A percentile compares a stretch with the other conserved stretches of the same genome.
phyloP scores from a whole-genome alignment of 805 yeast species.

The Ogataea allantospora region DNA sequence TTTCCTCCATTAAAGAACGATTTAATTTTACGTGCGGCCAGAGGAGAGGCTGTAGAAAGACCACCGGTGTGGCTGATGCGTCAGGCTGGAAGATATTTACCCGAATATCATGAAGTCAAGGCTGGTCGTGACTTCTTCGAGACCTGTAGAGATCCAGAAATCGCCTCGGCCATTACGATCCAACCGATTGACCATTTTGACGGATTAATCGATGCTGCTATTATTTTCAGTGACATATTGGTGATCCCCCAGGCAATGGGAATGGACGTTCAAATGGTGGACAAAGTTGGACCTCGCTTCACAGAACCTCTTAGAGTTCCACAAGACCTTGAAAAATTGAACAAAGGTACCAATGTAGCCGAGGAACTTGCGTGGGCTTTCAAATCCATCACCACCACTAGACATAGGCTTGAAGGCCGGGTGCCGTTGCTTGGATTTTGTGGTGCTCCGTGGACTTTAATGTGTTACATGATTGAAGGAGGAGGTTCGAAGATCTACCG shows the following conservation, averaged over 20 bases:
- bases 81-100: constrained; percentile 93
- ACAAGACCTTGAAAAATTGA: constrained; percentile 57
- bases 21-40: constrained; percentile 86
- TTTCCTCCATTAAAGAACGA: constrained; percentile 88
- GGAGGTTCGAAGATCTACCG: constrained; percentile 92
- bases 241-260: constrained; percentile 99
- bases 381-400: constrained; percentile 88
- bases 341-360: constrained; percentile 61
- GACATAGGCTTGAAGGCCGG: constrained; percentile 80
- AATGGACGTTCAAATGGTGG: constrained; percentile 88
- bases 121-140: constrained; percentile 87
- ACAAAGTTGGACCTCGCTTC: constrained; percentile 92
- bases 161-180: constrained; percentile 90
- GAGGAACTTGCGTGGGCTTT: constrained; percentile 92
- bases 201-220: constrained; percentile 93
- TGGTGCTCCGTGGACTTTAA: constrained; percentile 97
- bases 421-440: constrained; percentile 94
- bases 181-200: constrained; percentile 91
- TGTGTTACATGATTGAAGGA: constrained; percentile 97
- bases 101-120: constrained; percentile 89
- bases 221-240: constrained; percentile 90
- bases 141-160: constrained; percentile 91
- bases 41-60: constrained; percentile 86
- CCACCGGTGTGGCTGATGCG: constrained; percentile 99
- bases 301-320: constrained; percentile 81